Percentiles rank a stretch among this genome's conserved stretches.
Conservation (phyloP, 441 rosid species). For the Daphne laureola region DNA sequence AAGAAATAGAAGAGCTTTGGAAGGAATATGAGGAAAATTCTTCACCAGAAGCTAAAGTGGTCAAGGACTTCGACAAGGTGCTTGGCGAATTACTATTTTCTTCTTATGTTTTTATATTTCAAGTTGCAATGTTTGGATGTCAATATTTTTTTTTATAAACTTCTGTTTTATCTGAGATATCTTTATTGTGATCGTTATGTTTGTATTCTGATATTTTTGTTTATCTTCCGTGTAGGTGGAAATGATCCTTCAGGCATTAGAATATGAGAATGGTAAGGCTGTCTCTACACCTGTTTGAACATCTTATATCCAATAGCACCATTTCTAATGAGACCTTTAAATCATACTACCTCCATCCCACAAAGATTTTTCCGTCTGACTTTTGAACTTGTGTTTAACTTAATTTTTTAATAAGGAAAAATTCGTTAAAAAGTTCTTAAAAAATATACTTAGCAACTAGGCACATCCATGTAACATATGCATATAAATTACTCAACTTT, state of each 20-base stretch:
- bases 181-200: not conserved
- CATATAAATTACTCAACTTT: too few species aligned
- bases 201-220: not conserved
- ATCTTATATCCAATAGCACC: not conserved
- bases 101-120: not conserved
- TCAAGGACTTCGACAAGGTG: conserved; percentile 94
- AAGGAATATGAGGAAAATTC: conserved; percentile 79
- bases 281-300: not conserved
- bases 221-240: conserved; percentile 40
- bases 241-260: conserved; percentile 83
- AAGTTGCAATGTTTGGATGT: not conserved
- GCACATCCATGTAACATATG: too few species aligned
- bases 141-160: not conserved
- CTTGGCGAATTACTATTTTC: not conserved
- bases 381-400: too few species aligned
- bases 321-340: not conserved
- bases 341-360: too few species aligned
- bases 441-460: too few species aligned
- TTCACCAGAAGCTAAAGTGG: conserved; percentile 82
- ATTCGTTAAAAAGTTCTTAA: too few species aligned
- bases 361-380: too few species aligned
- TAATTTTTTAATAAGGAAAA: too few species aligned
- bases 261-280: conserved; percentile 61
- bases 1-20: conserved; percentile 73
- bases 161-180: not conserved